Base-by-base conservation (phyloP, 208 protist species). In the Herpetomonas tarakana region DNA sequence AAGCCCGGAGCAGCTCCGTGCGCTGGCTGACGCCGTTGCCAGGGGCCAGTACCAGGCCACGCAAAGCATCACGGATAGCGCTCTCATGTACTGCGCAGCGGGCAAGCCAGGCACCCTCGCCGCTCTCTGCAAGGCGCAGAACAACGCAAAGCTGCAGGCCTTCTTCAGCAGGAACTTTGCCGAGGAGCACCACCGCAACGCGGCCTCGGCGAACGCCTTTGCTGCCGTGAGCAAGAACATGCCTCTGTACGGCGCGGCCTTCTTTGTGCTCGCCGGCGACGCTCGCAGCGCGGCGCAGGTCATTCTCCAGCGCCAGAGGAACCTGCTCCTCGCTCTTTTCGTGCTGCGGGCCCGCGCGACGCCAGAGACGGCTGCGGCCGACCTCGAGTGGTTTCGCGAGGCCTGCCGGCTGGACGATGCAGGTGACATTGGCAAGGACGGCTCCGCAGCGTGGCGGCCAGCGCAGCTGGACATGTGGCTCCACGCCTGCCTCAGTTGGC, bases 81-180 rank as follows among this genome's bases (percentile, higher is more conserved):
- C 96, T n/a, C 68, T 97, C 2, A 89, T 93, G 83, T 98, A 96
- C 74, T 71, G 81, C 56, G 65, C 92, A 18, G 74, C 96, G 21
- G 66, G 84, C 12, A 95, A 92, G 64, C 73, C 87, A 24, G 68
- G 74, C 50, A 83, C 90, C 1, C 84, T 98, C n/a, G 71, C 88
- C 16, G 86, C 84, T 39, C 75, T 98, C 45, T 97, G 92, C 74
- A 96, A 96, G 74, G 56, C 78, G n/a, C 77, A 87, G 63, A 76
- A 78, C 50, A 92, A 97, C 46, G 18, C 50, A 24, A 79, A 82
- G 31, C 71, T 97, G 25, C 53, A 83, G 39, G 83, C 84, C 31
- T 98, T 98, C 68, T 97, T 97, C 58, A 76, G 58, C 18, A 86
- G 91, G 38, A 74, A 98, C 71, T 98, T 98, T 58, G 63, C 27